phyloP scores from a whole-genome alignment of 106 monocot genomes.

The Phalaenopsis aphrodite region DNA sequence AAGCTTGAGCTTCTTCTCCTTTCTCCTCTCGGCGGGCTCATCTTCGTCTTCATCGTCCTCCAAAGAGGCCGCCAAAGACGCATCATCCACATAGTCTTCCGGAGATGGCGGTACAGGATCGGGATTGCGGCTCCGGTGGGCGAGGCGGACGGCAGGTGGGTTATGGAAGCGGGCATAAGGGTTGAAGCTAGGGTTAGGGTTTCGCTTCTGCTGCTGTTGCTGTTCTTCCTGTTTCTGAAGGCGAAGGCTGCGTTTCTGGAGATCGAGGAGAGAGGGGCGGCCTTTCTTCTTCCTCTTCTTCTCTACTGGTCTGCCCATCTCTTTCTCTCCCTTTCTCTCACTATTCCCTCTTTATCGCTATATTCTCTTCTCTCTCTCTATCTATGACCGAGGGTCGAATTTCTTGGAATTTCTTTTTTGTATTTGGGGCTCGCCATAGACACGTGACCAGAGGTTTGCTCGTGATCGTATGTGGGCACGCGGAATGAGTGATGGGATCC shows the following conservation, averaged over 20 bases:
- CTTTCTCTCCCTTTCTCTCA: slow-evolving; percentile 8
- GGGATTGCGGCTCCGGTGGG: slow-evolving; percentile 28
- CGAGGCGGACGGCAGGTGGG: slow-evolving; percentile 20
- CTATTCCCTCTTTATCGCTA: slow-evolving; percentile 5
- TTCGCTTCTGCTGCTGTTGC: slow-evolving; percentile 11
- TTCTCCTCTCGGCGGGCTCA: slow-evolving; percentile 24
- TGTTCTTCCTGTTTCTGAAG: slow-evolving; percentile 51
- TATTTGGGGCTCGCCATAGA: too few relatives aligned
- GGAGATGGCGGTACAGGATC: slow-evolving; percentile 4
- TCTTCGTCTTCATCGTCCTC: slow-evolving; percentile 35
- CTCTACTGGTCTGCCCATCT: slow-evolving; percentile 8
- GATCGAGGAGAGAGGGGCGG: slow-evolving; percentile 83
- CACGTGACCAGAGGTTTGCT: too few relatives aligned
- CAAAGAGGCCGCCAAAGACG: slow-evolving; percentile 10
- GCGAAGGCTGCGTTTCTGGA: slow-evolving; percentile 85
- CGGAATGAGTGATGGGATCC: too few relatives aligned
- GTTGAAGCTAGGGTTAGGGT: slow-evolving; percentile 33
- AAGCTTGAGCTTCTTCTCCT: slow-evolving; percentile 87
- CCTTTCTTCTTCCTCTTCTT: slow-evolving; percentile 90
- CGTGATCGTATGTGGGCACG: too few relatives aligned
- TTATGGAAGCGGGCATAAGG: slow-evolving; percentile 21
- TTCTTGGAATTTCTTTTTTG: background rate
- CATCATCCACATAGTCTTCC: slow-evolving; percentile 1
- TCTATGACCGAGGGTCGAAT: background rate
- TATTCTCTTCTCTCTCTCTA: background rate